A percentile compares a stretch with the other conserved stretches of the same genome.
Evolutionary conservation across 768 basidiomycete species (phyloP).

Genomic region (Mycena vitilis): DNA sequence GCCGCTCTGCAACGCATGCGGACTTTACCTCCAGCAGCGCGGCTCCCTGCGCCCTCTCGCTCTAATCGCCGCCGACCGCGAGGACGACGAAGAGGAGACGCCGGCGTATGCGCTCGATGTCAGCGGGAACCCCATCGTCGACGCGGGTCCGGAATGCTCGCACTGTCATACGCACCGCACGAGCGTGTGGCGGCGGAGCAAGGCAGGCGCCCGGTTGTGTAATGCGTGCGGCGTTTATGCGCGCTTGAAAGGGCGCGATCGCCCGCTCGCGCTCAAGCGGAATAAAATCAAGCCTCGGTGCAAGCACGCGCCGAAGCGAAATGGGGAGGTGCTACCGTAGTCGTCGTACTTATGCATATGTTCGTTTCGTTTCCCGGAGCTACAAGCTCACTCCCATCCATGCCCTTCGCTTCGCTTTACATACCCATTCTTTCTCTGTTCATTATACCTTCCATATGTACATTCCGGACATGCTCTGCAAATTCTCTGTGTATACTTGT

Average conservation of each 20-base stretch:
- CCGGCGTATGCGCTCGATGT: too few relatives aligned
- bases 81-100: background rate
- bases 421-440: too few relatives aligned
- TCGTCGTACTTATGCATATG: too few relatives aligned
- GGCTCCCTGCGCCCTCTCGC: conserved; percentile 19
- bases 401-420: too few relatives aligned
- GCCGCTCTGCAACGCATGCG: conserved; percentile 26
- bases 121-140: too few relatives aligned
- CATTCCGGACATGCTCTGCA: too few relatives aligned
- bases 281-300: conserved; percentile 23
- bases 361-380: too few relatives aligned
- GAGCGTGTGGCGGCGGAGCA: conserved; percentile 32
- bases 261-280: conserved; percentile 21
- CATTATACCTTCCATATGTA: too few relatives aligned
- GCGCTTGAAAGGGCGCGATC: conserved; percentile 17
- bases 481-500: too few relatives aligned
- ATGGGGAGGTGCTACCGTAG: too few relatives aligned
- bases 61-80: conserved; percentile 20
- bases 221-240: conserved; percentile 31
- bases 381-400: too few relatives aligned
- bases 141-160: conserved; percentile 14
- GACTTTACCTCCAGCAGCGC: conserved; percentile 26
- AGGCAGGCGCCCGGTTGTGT: conserved; percentile 19
- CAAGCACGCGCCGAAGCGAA: conserved; percentile 18
- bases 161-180: conserved; percentile 24